Evolutionary conservation across 2,329 filamentous ascomycete species (phyloP), one percentile per base, ranked within the genome.

Genomic region (Paraphaeosphaeria sporulosa): DNA sequence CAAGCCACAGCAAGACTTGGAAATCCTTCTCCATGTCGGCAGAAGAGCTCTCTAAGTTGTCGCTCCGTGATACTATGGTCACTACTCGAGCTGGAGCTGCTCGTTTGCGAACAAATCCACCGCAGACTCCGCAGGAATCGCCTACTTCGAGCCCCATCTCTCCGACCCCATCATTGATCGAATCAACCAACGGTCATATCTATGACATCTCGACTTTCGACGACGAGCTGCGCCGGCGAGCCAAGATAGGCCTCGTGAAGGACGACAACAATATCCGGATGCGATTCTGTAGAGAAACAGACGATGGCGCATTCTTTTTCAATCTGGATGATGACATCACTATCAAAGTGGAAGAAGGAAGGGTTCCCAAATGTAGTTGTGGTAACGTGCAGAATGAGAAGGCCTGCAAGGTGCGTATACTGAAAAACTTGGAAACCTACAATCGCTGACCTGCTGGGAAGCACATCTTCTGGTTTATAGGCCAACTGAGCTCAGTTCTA

Each of bases 401-500:
- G 15, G 76, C 74, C 13, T 78, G 76, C 61, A 78, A 76, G 63
- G 76, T 78, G 64, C 34, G 69, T 64, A 17, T 6, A 13, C 6
- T 30, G n/a, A 13, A 36, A 12, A 34, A 4, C 34, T 7, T 25
- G 32, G 5, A 19, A 27, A 25, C 46, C 57, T 64, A 51, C 63
- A n/a, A 40, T 19, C 19, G 36, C 55, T 59, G 19, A 60, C 59
- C 3, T 32, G 34, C 23, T 17, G n/a, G 30, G 12, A 34, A 79
- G 76, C 76, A 79, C 44, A 76, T 78, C 23, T 78, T 75, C 55
- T 79, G 76, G 76, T 68, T 78, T 4, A 65, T 71, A 6, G 75
- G 78, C 51, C 74, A 78, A 52, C 61, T 79, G 27, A 62, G 73
- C 21, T 69, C 70, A 15, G 69, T 68, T 17, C 64, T 62, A 1